Base-by-base conservation (phyloP, 2,329 filamentous ascomycete species). In the Exutisphaerella laricina region DNA sequence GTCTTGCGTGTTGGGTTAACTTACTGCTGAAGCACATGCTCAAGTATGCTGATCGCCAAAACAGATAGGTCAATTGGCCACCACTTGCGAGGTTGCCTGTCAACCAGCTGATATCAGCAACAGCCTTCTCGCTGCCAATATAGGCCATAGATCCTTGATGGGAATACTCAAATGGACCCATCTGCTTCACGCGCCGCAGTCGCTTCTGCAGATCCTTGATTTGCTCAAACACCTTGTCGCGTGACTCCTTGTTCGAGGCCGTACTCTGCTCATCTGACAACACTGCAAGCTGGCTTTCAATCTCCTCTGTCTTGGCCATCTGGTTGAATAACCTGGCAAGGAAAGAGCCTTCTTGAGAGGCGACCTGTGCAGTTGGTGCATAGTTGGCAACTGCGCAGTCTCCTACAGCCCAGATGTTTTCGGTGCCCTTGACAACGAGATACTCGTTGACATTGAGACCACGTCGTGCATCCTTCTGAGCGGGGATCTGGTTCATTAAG, bases 1-100 rank as follows among this genome's bases (percentile, higher is more conserved):
- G 28, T 41, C 35, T 32, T 32, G 30, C 38, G 4, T 9, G 14
- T 18, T 1, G 14, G 20, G 13, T 17, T n/a, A 36, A 49, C 87
- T 82, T 78, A 92, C 88, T 89, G 81, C 89, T 97, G 70, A 98
- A 98, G 80, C 90, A 96, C 92, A 98, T 98, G 77, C 88, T 96
- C 67, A 98, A 74, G 69, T 98, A 98, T 42, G 90, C 92, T 64
- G 86, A 94, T 66, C 89, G 80, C 92, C 92, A 98, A 80, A 98
- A 98, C 56, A 96, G 79, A 72, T 94, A 98, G 43, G 92, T 98
- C 70, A 97, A 74, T 47, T 63, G 61, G 64, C 92, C 92, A 64
- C 90, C 92, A 33, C 84, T 87, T 49, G 92, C 90, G 58, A 98
- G 78, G 73, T 97, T 98, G 55, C 92, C 92, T 61, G 92, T 94